Base-by-base conservation (phyloP, 169 alveolate species). In the Cryptosporidium ubiquitum region DNA sequence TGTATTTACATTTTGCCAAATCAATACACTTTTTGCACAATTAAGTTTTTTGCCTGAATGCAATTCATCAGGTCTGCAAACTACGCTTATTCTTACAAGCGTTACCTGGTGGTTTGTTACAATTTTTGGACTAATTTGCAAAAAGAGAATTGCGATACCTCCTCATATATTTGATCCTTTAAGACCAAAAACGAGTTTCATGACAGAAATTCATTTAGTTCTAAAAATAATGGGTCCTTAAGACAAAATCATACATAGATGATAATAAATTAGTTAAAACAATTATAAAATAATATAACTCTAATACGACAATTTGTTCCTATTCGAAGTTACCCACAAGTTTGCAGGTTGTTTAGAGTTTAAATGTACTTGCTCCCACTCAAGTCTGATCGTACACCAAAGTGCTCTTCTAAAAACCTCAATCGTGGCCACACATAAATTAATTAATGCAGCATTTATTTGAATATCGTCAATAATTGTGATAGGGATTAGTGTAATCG, bases 401-500 rank as follows among this genome's bases (percentile, higher is more conserved):
- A 79, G 68, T 12, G 89, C 20, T 31, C 89, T 79, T 42, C 89
- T 79, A 23, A 79, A 26, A 29, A 79, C 47, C 39, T 79, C 89
- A 40, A 79, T 64, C 6, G 75, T 79, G 18, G 89, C 73, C 6
- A 79, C 89, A 79, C 74, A 61, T 2, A 79, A 79, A 47, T 61
- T 79, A 39, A 79, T 79, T 37, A 79, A 26, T 61, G 89, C 75
- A 5, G 89, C 89, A 79, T 79, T 79, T 0, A 79, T 61, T 58
- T 79, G 73, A 9, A 79, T 85, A 39, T 92, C 85, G 44, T 70
- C 94, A 37, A 91, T 84, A 18, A 92, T 68, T 70, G 91, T 86
- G 6, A 92, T 86, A 6, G 96, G 96, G 91, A 94, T 91, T 29
- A 94, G 89, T 29, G 95, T 94, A 89, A 92, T 89, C 1, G 96